A percentile compares a stretch with the other conserved stretches of the same genome.
phyloP scores from a whole-genome alignment of 257 asterid genomes.

The Forsythia suspensa region DNA sequence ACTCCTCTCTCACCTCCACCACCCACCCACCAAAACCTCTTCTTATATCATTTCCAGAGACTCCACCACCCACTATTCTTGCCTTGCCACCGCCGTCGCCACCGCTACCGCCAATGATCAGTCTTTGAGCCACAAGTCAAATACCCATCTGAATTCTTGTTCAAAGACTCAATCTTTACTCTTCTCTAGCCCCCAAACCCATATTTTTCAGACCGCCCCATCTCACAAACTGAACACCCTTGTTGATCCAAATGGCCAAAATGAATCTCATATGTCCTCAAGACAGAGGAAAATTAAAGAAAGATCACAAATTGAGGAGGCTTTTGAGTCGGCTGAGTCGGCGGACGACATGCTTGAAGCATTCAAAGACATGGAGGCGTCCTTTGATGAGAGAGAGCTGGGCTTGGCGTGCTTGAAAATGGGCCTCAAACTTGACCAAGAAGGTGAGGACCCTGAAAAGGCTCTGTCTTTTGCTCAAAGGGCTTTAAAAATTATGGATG shows the following conservation, averaged over 20 bases:
- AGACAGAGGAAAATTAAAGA: conserved; percentile 70
- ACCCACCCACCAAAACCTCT: conserved; percentile 31
- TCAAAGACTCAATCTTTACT: conserved; percentile 35
- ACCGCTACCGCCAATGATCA: conserved; percentile 6
- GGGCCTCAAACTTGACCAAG: conserved; percentile 82
- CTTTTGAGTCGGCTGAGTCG: conserved; percentile 79
- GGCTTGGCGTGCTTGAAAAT: conserved; percentile 79
- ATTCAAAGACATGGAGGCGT: conserved; percentile 64
- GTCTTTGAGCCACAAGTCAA: conserved; percentile 26
- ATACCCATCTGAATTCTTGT: conserved; percentile 39
- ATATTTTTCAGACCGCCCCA: conserved; percentile 14
- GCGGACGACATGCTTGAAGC: conserved; percentile 73
- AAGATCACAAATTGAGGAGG: conserved; percentile 71
- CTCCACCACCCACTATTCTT: conserved; percentile 16
- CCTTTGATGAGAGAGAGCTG: conserved; percentile 68
- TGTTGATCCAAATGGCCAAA: conserved; percentile 35
- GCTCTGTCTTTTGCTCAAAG: conserved; percentile 63
- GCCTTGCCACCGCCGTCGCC: conserved; percentile 11
- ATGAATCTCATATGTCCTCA: conserved; percentile 49
- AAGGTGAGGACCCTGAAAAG: conserved; percentile 74
- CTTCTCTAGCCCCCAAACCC: conserved; percentile 26
- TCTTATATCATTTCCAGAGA: conserved; percentile 34
- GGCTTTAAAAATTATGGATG: conserved; percentile 67
- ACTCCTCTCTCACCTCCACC: conserved; percentile 40
- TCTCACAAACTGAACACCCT: conserved; percentile 46